Base-by-base conservation (phyloP, 345 rosid genomes). In the Psidium guajava region DNA sequence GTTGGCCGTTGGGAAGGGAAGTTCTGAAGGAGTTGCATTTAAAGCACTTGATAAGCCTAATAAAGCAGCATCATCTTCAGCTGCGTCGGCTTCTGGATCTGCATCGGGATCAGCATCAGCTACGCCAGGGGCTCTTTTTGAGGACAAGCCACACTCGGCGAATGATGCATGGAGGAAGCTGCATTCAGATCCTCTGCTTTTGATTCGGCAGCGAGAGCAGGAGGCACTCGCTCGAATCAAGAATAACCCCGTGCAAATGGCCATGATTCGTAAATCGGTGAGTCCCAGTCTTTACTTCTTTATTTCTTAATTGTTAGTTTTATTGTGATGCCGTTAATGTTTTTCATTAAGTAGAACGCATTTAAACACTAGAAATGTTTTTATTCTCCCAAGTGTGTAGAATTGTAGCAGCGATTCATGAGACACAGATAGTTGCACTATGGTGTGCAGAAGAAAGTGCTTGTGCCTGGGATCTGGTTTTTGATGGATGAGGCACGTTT, bases 241-340 rank as follows among this genome's bases (percentile, higher is more conserved):
- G 91, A 97, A 97, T 88, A 97, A 97, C 86, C 99, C 99, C 32
- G 92, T 96, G 13, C 96, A 95, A 90, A 97, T 97, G 99, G 86
- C 86, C 74, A 84, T 84, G 88, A 84, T 87, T 27, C 86, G 84
- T 8, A 95, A 96, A 93, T 97, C 99, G 6, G 99, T 97, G 91
- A 85, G 91, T 83, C 86, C 57, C 11, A 24, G 12, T 42, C 32
- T 20, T 32, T 24, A 25, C 50, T 42, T 84, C 18, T 16, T n/a
- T 64, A 52, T 6, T n/a, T 27, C 25, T 83, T n/a, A 44, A 15
- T 3, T 56, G 11, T n/a, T 83, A n/a, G n/a, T 74, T 84, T 73
- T 51, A 22, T 47, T 21, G 5, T 69, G 53, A 64, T 25, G 50
- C 56, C 6, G 0, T 69, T 7, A 9, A n/a, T 84, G 0, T 59